Base-by-base conservation (phyloP, 1,139 yeast genomes). In the Debaryomycetaceae sp. region DNA sequence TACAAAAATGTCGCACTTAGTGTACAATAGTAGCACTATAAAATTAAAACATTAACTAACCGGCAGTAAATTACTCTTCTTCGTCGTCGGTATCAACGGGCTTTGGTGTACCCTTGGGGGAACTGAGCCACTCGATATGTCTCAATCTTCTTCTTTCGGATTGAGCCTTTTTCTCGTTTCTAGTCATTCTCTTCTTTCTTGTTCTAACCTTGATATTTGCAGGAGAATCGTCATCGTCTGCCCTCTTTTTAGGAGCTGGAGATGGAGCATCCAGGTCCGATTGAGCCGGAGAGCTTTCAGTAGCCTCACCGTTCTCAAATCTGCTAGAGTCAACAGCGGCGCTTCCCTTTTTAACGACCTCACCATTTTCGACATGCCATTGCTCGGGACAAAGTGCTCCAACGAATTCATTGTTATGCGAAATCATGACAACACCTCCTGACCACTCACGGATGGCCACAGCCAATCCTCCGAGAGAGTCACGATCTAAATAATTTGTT, bases 371-470 rank as follows among this genome's bases (percentile, higher is more conserved):
- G 47, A 93, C 96, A 58, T 87, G 83, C 99, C 99, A 93, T 70
- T 91, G 97, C 72, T 93, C 99, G 37, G 98, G 98, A 67, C 98
- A 91, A 57, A 93, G 72, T 2, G 99, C 98, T 46, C 97, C 96
- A 39, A 91, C 97, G 58, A 93, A 93, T 68, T 93, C 99, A 60
- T 85, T 87, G 75, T 91, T 91, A 75, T 93, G 99, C 49, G 98
- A 90, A 72, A 93, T 93, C 96, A 93, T 89, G 49, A 91, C 96
- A 49, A 93, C 98, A 70, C 98, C 98, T 62, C 99, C 99, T 50
- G 81, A 70, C 98, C 98, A 93, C 66, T 90, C 97, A 69, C 97
- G 84, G 61, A 93, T 93, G 44, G 99, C 99, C 57, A 91, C 82
- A 17, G 99, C 98, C 55, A 93, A 78, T 41, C 98, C 99, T 62